Evolutionary conservation across 768 basidiomycete species (phyloP).

Genomic region (Hydnum rufescens): DNA sequence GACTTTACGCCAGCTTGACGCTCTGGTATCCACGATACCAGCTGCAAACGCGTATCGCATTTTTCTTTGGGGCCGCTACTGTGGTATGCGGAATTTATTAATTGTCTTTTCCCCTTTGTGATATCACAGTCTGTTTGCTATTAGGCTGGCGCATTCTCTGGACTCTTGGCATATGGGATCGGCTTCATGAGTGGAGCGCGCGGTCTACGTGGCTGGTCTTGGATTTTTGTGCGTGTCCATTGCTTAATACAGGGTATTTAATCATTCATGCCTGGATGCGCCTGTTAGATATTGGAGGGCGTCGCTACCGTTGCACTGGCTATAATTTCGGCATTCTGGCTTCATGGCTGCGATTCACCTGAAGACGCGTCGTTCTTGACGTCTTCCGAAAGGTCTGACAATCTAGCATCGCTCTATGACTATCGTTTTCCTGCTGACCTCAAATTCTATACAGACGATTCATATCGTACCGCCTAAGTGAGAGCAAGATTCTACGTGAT

Average conservation of each 20-base stretch:
- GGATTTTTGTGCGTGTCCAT: too few relatives aligned
- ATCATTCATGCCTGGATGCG: neutral
- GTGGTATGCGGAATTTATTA: slow-evolving; percentile 24
- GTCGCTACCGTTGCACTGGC: slow-evolving; percentile 38
- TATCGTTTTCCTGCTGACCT: neutral
- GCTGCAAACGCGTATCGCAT: slow-evolving; percentile 36
- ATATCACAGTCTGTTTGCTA: neutral
- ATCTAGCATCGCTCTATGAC: neutral
- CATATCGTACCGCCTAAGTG: neutral
- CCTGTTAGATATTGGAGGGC: slow-evolving; percentile 39
- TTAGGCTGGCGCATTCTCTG: slow-evolving; percentile 1
- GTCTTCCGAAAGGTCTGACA: slow-evolving; percentile 26
- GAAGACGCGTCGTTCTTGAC: slow-evolving; percentile 41
- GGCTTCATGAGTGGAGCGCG: slow-evolving; percentile 4
- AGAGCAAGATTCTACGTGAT: too few relatives aligned
- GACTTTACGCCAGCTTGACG: too few relatives aligned
- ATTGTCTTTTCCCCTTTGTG: neutral
- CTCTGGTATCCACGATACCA: slow-evolving; percentile 49
- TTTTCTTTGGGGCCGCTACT: slow-evolving; percentile 48
- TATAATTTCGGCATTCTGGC: slow-evolving; percentile 24
- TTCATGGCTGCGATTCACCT: too few relatives aligned
- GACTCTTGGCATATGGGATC: slow-evolving; percentile 5
- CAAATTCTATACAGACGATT: neutral
- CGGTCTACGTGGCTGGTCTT: slow-evolving; percentile 39
- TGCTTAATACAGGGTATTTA: neutral